phyloP scores from a whole-genome alignment of 805 yeast genomes.

The Cyberlindnera suaveolens region DNA sequence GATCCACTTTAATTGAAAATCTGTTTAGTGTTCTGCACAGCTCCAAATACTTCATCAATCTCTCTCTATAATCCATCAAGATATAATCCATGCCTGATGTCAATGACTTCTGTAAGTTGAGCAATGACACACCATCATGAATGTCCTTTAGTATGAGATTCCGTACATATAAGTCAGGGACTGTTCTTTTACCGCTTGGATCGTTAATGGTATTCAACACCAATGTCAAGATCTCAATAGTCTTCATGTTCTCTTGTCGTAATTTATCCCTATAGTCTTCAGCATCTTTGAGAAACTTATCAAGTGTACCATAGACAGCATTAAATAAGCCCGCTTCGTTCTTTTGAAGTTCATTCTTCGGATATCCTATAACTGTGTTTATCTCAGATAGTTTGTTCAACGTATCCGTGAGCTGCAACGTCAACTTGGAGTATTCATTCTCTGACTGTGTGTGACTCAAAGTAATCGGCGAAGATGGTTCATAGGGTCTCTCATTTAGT shows the following conservation, averaged over 20 bases:
- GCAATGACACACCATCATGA: constrained; percentile 25
- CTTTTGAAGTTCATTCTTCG: constrained; percentile 39
- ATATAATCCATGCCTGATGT: constrained; percentile 27
- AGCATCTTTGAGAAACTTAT: constrained; percentile 33
- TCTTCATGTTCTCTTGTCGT: constrained; percentile 24
- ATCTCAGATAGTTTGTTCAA: constrained; percentile 37
- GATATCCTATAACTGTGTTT: constrained; percentile 50
- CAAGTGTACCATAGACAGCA: constrained; percentile 42
- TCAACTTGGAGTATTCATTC: constrained; percentile 13
- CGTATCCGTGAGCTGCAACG: constrained; percentile 12
- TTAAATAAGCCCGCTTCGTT: constrained; percentile 46
- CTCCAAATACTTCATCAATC: constrained; percentile 20
- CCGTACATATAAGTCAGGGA: constrained; percentile 35
- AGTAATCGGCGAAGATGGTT: constrained; percentile 6
- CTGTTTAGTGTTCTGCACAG: constrained; percentile 4
- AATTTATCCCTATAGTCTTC: constrained; percentile 29
- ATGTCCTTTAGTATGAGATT: constrained; percentile 25
- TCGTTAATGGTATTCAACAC: constrained; percentile 30
- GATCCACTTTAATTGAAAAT: constrained; percentile 7
- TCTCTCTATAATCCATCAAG: constrained; percentile 26
- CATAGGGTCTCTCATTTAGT: constrained; percentile 4
- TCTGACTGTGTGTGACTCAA: background rate
- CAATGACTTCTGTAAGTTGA: constrained; percentile 28
- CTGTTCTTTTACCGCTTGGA: constrained; percentile 31
- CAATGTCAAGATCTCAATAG: constrained; percentile 22